Conservation (phyloP, 1,139 yeast species). For the Pichiaceae sp. region DNA sequence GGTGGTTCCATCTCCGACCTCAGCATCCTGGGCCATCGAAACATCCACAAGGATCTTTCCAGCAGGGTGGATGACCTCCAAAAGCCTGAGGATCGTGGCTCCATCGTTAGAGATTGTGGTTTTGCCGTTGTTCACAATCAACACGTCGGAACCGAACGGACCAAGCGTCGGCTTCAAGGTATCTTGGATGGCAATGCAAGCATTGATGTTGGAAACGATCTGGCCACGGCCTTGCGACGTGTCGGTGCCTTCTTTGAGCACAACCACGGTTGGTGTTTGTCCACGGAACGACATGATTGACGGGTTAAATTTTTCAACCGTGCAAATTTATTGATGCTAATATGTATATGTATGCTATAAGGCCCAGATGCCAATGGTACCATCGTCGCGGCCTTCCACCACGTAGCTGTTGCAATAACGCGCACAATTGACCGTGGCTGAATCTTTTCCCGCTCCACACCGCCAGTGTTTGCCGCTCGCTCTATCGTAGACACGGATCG, state of each 20-base stretch:
- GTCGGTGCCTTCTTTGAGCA: conserved; percentile 95
- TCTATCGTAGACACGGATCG: conserved; percentile 50
- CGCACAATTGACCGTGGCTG: conserved; percentile 30
- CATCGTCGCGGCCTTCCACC: conserved; percentile 53
- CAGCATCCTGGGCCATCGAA: conserved; percentile 95
- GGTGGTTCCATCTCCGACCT: conserved; percentile 98
- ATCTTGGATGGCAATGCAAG: conserved; percentile 95
- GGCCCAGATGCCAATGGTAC: conserved; percentile 56
- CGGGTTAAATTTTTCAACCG: background rate
- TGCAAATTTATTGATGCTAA: no score
- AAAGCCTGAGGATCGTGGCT: conserved; percentile 84
- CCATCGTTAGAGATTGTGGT: conserved; percentile 98
- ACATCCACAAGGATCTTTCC: conserved; percentile 93
- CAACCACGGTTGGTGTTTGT: conserved; percentile 95
- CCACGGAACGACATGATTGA: conserved; percentile 73
- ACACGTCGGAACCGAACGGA: conserved; percentile 92
- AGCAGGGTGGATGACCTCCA: conserved; percentile 97
- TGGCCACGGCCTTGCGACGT: conserved; percentile 95
- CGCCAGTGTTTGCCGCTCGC: conserved; percentile 42
- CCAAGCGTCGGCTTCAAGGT: conserved; percentile 93
- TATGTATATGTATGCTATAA: conserved; percentile 11
- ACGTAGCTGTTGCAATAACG: conserved; percentile 53
- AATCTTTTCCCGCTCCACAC: conserved; percentile 31
- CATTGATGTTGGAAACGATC: conserved; percentile 88
- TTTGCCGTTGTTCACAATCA: conserved; percentile 77